Base-by-base conservation (phyloP, 805 yeast genomes). In the Candida qinlingensis region DNA sequence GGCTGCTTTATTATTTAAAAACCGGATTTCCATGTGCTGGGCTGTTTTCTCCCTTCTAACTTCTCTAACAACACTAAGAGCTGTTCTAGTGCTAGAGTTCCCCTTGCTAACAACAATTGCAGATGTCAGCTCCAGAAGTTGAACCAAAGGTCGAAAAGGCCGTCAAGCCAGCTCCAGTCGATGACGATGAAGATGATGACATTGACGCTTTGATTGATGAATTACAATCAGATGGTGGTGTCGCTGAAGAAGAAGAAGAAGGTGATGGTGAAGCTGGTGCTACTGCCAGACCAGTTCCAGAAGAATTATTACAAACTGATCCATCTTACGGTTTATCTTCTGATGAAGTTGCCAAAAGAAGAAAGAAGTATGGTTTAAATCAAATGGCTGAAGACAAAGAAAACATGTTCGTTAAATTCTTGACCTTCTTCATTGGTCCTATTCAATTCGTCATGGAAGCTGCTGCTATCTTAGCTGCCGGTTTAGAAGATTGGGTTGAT, bases 401-500 rank as follows among this genome's bases (percentile, higher is more conserved):
- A 74, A 85, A 84, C 75, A 57, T 85, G 71, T 57, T 87, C 53
- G 73, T 87, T 59, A 88, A 88, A 78, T 87, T 89, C 70, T 65
- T 84, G 64, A 79, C 80, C 85, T 88, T 87, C 80, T 88, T 88
- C 72, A 85, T 88, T 58, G 96, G 96, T 75, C 96, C 96, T 60
- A 88, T 88, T 70, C 96, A 89, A 76, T 88, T 89, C 83, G 96
- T 88, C 67, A 88, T 88, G 96, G 96, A 88, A 76, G 95, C 92
- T 66, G 96, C 96, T 65, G 96, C 96, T 62, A 80, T 88, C 57
- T 76, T 88, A 71, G 96, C 96, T 67, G 96, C 96, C 58, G 96
- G 96, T 83, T 79, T 88, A 64, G 88, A 88, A 76, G 97, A 91
- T 77, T 90, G 97, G 97, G 96, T 90, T 67, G 97, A 90, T 81